These are phyloP conservation scores for Leptodermis oblonga DNA, from an alignment of 257 asterid genomes.

Conservation along the genomic window DNA sequence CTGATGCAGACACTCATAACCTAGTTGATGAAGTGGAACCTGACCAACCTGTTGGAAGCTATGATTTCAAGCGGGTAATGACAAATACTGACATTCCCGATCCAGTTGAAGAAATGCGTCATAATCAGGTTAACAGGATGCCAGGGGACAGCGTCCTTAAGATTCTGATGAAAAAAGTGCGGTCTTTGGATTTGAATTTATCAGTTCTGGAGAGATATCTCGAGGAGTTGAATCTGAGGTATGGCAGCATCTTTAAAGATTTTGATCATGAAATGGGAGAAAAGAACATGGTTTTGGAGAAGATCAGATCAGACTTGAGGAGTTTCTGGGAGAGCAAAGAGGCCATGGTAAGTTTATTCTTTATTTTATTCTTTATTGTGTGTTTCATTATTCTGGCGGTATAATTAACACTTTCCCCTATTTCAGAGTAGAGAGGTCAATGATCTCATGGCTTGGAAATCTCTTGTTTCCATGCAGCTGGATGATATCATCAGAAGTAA, in stretches of 20 bases:
- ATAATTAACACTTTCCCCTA: slow-evolving; percentile 13
- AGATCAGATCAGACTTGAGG: slow-evolving; percentile 49
- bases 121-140: slow-evolving; percentile 76
- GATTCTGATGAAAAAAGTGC: slow-evolving; percentile 80
- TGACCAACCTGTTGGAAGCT: slow-evolving; percentile 27
- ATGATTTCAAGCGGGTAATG: slow-evolving; percentile 40
- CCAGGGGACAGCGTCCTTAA: slow-evolving; percentile 98
- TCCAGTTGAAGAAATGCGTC: slow-evolving; percentile 69
- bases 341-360: slow-evolving; percentile 51
- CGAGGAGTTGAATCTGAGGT: slow-evolving; percentile 72
- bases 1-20: slow-evolving; percentile 35
- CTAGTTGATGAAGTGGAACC: slow-evolving; percentile 39
- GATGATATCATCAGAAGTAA: slow-evolving; percentile 54
- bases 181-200: slow-evolving; percentile 77
- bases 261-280: slow-evolving; percentile 61
- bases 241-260: slow-evolving; percentile 61
- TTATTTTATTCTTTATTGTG: not conserved
- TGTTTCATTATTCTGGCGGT: not conserved
- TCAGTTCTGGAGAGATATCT: slow-evolving; percentile 75
- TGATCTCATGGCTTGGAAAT: slow-evolving; percentile 76
- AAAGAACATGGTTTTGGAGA: slow-evolving; percentile 49
- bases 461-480: slow-evolving; percentile 61
- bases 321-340: slow-evolving; percentile 63
- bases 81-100: slow-evolving; percentile 48
- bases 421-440: slow-evolving; percentile 69